Evolutionary conservation across 2,329 filamentous ascomycete genomes (phyloP).

Genomic region (Nothophoma quercina): DNA sequence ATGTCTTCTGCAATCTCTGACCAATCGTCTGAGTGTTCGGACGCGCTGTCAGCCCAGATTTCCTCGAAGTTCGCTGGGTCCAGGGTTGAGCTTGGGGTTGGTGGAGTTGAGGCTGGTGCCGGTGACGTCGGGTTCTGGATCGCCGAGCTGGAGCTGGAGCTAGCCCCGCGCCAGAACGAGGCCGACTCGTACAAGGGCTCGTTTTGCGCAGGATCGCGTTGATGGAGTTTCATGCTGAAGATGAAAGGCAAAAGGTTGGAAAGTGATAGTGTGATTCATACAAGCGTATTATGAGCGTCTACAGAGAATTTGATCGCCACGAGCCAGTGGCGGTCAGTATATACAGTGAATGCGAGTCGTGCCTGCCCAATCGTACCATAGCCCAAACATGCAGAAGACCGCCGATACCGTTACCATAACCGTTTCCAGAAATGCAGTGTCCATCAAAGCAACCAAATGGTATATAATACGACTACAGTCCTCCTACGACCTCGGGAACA

Average conservation of each 20-base stretch:
- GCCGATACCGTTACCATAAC: constrained; percentile 2
- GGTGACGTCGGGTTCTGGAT: constrained; percentile 6
- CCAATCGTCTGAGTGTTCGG: constrained; percentile 6
- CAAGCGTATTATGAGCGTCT: constrained; percentile 5
- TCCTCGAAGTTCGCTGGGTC: constrained; percentile 7
- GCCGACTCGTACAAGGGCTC: neutral
- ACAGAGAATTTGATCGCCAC: neutral
- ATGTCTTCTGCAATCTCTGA: constrained; percentile 4
- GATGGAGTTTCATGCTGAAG: neutral
- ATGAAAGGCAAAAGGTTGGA: neutral
- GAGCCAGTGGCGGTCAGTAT: constrained; percentile 9
- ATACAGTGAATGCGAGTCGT: constrained; percentile 13
- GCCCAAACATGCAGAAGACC: constrained; percentile 3
- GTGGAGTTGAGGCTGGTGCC: constrained; percentile 12
- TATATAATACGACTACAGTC: constrained; percentile 16
- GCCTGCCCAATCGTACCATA: constrained; percentile 13
- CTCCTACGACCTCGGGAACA: constrained; percentile 12
- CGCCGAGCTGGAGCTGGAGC: neutral
- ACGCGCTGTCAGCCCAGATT: constrained; percentile 5
- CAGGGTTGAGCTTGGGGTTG: constrained; percentile 1
- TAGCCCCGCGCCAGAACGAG: constrained; percentile 7
- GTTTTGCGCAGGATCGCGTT: neutral
- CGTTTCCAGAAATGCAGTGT: neutral
- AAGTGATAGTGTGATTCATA: neutral
- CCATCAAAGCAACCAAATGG: constrained; percentile 3